phyloP scores from a whole-genome alignment of 1,284 basidiomycete genomes.

The Rhodotorula sp. region DNA sequence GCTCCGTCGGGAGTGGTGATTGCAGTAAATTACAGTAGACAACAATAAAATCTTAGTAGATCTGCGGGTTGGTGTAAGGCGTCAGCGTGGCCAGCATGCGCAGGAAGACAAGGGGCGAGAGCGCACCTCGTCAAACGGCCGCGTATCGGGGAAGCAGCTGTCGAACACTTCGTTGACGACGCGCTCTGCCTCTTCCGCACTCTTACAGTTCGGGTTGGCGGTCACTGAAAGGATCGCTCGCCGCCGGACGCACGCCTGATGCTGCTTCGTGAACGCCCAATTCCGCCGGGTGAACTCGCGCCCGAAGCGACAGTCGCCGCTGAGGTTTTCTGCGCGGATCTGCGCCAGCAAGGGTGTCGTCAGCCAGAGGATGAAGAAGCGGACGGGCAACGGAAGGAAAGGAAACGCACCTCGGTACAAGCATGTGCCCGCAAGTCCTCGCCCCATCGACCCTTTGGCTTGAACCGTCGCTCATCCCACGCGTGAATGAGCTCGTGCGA shows the following conservation, averaged over 20 bases:
- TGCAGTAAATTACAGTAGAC: no score
- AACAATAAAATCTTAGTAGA: no score
- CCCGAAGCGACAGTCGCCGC: slow-evolving; percentile 83
- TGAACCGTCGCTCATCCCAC: slow-evolving; percentile 92
- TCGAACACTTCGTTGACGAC: slow-evolving; percentile 96
- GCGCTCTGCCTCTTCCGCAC: slow-evolving; percentile 71
- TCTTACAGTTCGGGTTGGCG: slow-evolving; percentile 76
- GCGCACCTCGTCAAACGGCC: slow-evolving; percentile 90
- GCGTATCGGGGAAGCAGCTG: slow-evolving; percentile 89
- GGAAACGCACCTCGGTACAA: slow-evolving; percentile 76
- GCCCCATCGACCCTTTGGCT: slow-evolving; percentile 72
- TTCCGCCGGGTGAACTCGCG: slow-evolving; percentile 73
- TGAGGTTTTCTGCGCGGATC: slow-evolving; percentile 91
- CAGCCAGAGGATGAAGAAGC: background rate
- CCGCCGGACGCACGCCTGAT: slow-evolving; percentile 87
- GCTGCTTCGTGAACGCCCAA: slow-evolving; percentile 83
- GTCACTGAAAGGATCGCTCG: slow-evolving; percentile 79
- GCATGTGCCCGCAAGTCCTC: slow-evolving; percentile 85
- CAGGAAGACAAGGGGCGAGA: background rate
- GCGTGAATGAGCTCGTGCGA: slow-evolving; percentile 94
- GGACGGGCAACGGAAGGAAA: background rate
- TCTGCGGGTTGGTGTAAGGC: no score
- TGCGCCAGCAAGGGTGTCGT: slow-evolving; percentile 47
- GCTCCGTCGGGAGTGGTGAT: no score
- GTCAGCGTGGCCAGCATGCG: no score